A percentile compares a stretch with the other conserved stretches of the same genome.
Conservation (phyloP, 1,284 basidiomycete species). For the Naganishia sp. region DNA sequence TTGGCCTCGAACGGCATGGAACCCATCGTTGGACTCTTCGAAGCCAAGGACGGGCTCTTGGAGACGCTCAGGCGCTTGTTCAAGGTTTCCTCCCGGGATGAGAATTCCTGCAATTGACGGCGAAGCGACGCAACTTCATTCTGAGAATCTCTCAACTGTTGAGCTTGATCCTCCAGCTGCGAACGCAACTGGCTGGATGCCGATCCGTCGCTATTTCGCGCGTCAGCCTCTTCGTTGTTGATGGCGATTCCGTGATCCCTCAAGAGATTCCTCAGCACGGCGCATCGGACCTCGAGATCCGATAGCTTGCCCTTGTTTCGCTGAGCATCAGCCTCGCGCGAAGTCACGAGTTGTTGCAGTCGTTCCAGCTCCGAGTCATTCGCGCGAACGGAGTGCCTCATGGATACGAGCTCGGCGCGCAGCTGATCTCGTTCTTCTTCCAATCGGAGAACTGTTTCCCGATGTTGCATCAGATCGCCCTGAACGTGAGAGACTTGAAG, state of each 20-base stretch:
- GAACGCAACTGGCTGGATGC: slow-evolving; percentile 10
- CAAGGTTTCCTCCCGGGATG: slow-evolving; percentile 58
- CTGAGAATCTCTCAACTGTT: slow-evolving; percentile 73
- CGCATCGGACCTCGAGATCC: slow-evolving; percentile 73
- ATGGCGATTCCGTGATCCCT: slow-evolving; percentile 81
- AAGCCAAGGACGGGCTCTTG: slow-evolving; percentile 34
- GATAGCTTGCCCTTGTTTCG: slow-evolving; percentile 69
- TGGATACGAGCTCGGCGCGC: slow-evolving; percentile 17
- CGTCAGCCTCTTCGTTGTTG: slow-evolving; percentile 63
- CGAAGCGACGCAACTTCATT: slow-evolving; percentile 70
- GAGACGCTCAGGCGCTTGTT: slow-evolving; percentile 40
- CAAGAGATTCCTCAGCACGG: slow-evolving; percentile 81
- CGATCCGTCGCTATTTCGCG: slow-evolving; percentile 1
- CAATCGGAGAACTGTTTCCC: slow-evolving; percentile 47
- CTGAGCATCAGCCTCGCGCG: slow-evolving; percentile 64
- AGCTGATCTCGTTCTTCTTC: slow-evolving; percentile 17
- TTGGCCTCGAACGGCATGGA: slow-evolving; percentile 52
- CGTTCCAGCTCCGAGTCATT: slow-evolving; percentile 58
- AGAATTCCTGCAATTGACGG: slow-evolving; percentile 64
- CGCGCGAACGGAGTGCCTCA: slow-evolving; percentile 16
- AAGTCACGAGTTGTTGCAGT: slow-evolving; percentile 59
- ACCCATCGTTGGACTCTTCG: slow-evolving; percentile 42
- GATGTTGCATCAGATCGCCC: slow-evolving; percentile 69
- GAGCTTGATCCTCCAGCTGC: slow-evolving; percentile 36
- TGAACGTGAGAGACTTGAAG: slow-evolving; percentile 70